Percentiles rank a stretch among this genome's conserved stretches.
Evolutionary conservation across 306 rosid species (phyloP).

Genomic region (Pachyrhizus erosus): DNA sequence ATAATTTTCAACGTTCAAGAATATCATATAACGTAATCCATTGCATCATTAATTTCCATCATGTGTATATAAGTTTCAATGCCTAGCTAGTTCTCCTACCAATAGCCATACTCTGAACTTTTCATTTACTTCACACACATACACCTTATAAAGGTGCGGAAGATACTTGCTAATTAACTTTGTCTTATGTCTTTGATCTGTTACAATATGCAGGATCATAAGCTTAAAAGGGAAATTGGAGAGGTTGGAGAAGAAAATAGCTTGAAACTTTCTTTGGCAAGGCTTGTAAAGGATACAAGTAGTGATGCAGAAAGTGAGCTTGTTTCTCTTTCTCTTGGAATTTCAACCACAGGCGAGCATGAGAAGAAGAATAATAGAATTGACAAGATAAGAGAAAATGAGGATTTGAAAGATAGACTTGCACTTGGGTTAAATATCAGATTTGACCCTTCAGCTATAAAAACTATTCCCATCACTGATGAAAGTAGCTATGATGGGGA

Average conservation of each 20-base stretch:
- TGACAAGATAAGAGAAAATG: slow-evolving; percentile 25
- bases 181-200: neutral
- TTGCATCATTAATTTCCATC: neutral
- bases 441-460: slow-evolving; percentile 39
- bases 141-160: neutral
- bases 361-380: slow-evolving; percentile 24
- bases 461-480: slow-evolving; percentile 12
- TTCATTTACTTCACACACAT: slow-evolving; percentile 2
- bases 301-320: slow-evolving; percentile 38
- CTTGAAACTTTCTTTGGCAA: slow-evolving; percentile 18
- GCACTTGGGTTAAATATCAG: slow-evolving; percentile 56
- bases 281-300: slow-evolving; percentile 15
- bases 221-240: neutral
- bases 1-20: neutral
- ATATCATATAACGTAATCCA: neutral
- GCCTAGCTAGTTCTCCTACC: neutral
- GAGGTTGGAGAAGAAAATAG: slow-evolving; percentile 7
- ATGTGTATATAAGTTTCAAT: neutral
- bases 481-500: slow-evolving; percentile 38
- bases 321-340: slow-evolving; percentile 69
- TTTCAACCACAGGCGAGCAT: slow-evolving; percentile 35
- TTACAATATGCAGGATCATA: slow-evolving; percentile 26
- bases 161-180: neutral
- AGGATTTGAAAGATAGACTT: slow-evolving; percentile 44
- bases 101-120: neutral